These are phyloP conservation scores for Elongisporangium prolatum DNA, from an alignment of 352 stramenopile species.

Conservation along the genomic window DNA sequence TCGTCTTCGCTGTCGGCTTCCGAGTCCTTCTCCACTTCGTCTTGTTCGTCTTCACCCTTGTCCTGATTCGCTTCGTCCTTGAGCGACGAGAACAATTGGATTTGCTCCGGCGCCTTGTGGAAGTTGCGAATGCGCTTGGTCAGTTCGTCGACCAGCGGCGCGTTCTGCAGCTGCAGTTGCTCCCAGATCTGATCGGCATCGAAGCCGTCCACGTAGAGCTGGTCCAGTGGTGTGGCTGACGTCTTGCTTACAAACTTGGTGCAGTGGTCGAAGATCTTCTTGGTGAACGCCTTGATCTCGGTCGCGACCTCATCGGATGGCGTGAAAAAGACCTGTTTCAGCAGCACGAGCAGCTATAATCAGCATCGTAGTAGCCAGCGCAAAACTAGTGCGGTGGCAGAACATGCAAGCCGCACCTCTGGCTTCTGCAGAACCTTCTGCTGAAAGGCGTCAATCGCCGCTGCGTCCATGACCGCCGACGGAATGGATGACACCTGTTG, in stretches of 20 bases:
- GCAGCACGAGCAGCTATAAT: not conserved
- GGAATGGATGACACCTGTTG: not conserved
- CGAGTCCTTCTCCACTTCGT: conserved; percentile 19
- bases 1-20: conserved; percentile 18
- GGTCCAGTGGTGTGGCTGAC: conserved; percentile 43
- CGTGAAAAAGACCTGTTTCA: conserved; percentile 67
- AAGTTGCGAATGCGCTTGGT: conserved; percentile 68
- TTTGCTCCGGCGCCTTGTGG: conserved; percentile 47
- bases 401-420: conserved; percentile 35
- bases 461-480: conserved; percentile 46
- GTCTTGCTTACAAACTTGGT: conserved; percentile 51
- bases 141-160: conserved; percentile 59
- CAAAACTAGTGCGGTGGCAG: not conserved
- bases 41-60: conserved; percentile 14
- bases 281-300: conserved; percentile 70
- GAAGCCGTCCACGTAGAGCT: conserved; percentile 81
- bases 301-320: conserved; percentile 55
- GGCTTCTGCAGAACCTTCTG: conserved; percentile 64
- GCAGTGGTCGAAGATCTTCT: conserved; percentile 77
- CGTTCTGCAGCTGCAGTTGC: conserved; percentile 81
- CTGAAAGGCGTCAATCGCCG: conserved; percentile 52
- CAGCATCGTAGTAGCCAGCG: conserved; percentile 1
- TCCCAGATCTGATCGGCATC: conserved; percentile 85
- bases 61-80: conserved; percentile 28
- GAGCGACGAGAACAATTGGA: conserved; percentile 56